Evolutionary conservation across 1,284 basidiomycete species (phyloP), one percentile per base, ranked within the genome.

Genomic region (Pisolithus thermaeus): DNA sequence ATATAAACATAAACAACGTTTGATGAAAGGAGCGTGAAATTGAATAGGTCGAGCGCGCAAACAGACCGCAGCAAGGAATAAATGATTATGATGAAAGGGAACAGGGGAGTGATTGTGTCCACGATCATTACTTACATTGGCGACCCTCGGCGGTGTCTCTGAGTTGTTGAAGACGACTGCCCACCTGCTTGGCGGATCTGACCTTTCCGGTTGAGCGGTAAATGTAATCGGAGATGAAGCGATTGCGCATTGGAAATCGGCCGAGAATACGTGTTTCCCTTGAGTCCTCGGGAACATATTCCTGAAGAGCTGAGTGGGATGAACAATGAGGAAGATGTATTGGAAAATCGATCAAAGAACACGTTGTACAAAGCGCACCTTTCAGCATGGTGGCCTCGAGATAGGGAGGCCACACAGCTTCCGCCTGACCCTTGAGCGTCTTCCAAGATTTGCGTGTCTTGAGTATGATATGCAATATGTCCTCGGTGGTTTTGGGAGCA

Each of bases 351-450:
- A 28, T 43, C 30, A n/a, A 46, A 46, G 46, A 42, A 48, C n/a
- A 52, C 32, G 32, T 46, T 42, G 28, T 51, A 52, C 55, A 49
- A 51, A 51, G 35, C 69, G 36, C 57, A 84, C 85, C 86, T 75
- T 87, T 81, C 52, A 89, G 76, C 57, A 89, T 73, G 48, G 83
- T 83, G 39, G 81, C 83, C 70, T 89, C 87, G 50, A 89, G 79
- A 58, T 84, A 77, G 22, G 82, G 84, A 38, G 85, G 85, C 84
- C 84, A 87, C 38, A 87, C 84, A 39, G 82, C 76, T 61, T 87
- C 84, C 32, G 81, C 78, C 44, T 58, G 61, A 53, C 83, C 84
- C 64, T 79, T 78, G 52, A 82, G 67, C 0, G 83, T 86, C 68
- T 87, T 87, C 83, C 84, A 87, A 61, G 76, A 83, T 67, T 85